Base-by-base conservation (phyloP, 108 stramenopile genomes). In the Craspedostauros australis region DNA sequence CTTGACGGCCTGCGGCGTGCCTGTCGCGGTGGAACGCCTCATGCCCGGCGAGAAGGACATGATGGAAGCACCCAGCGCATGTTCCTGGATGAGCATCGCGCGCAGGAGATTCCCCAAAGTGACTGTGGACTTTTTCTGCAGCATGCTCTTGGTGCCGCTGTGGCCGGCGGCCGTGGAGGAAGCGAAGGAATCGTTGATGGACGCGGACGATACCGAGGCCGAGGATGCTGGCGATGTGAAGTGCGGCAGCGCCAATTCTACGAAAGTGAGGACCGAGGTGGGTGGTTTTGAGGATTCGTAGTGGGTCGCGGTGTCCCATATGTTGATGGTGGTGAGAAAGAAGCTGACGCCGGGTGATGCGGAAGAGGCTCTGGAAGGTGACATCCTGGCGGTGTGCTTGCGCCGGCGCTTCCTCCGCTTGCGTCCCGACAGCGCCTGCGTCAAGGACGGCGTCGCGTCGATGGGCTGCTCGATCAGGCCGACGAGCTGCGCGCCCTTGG, bases 71-170 rank as follows among this genome's bases (percentile, higher is more conserved):
- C n/a, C n/a, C n/a, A n/a, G n/a, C n/a, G n/a, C 57, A 39, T 45
- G 54, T n/a, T 70, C 47, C 36, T 33, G 39, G 14, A 60, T 9
- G 8, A 70, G 29, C 21, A 29, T 23, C 5, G 55, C 77, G 21
- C 73, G 65, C 20, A 84, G 50, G 11, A 80, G 55, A 39, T 63
- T 62, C 18, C 79, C 55, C 30, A 84, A 37, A 0, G 66, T 59
- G n/a, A 73, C 74, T 3, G 77, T 57, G 26, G 75, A 73, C 45
- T 80, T 73, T 19, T n/a, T n/a, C n/a, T n/a, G n/a, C n/a, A n/a
- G n/a, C n/a, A n/a, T n/a, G n/a, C n/a, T n/a, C n/a, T n/a, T n/a
- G n/a, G n/a, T n/a, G n/a, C n/a, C n/a, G n/a, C n/a, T n/a, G n/a
- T n/a, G n/a, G n/a, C n/a, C n/a, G n/a, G n/a, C n/a, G n/a, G n/a